A percentile compares a stretch with the other conserved stretches of the same genome.
phyloP scores from a whole-genome alignment of 768 basidiomycete genomes.

The Podaxis sp. region DNA sequence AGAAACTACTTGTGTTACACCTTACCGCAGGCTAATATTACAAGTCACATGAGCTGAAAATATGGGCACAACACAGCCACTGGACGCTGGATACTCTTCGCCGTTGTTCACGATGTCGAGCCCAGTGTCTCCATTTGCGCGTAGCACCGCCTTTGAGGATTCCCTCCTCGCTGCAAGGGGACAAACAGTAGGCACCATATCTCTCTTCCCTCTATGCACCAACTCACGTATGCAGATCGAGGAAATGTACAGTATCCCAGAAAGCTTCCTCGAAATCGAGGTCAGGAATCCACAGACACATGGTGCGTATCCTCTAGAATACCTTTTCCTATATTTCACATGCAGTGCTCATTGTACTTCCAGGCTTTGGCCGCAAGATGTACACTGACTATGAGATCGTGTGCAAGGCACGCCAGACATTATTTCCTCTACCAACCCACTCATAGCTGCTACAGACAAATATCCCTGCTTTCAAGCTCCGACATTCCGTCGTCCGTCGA shows the following conservation, averaged over 20 bases:
- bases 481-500: slow-evolving; percentile 83
- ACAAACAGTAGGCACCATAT: slow-evolving; percentile 45
- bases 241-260: slow-evolving; percentile 97
- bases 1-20: too few species aligned
- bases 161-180: slow-evolving; percentile 44
- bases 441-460: slow-evolving; percentile 65
- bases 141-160: slow-evolving; percentile 54
- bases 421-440: slow-evolving; percentile 2
- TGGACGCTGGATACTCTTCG: neutral
- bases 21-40: too few species aligned
- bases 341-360: neutral
- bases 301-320: slow-evolving; percentile 43
- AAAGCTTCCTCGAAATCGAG: slow-evolving; percentile 97
- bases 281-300: slow-evolving; percentile 97
- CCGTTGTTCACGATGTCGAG: slow-evolving; percentile 24
- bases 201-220: neutral
- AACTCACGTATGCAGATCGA: slow-evolving; percentile 59
- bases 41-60: neutral
- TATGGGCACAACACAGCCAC: neutral
- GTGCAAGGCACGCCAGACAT: slow-evolving; percentile 66
- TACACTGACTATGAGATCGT: slow-evolving; percentile 99
- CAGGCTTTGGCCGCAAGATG: slow-evolving; percentile 97
- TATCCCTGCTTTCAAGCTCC: slow-evolving; percentile 97
- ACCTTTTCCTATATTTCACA: neutral
- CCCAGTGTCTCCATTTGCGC: slow-evolving; percentile 58